phyloP scores from a whole-genome alignment of 768 basidiomycete species.

The Vishniacozyma victoriae region DNA sequence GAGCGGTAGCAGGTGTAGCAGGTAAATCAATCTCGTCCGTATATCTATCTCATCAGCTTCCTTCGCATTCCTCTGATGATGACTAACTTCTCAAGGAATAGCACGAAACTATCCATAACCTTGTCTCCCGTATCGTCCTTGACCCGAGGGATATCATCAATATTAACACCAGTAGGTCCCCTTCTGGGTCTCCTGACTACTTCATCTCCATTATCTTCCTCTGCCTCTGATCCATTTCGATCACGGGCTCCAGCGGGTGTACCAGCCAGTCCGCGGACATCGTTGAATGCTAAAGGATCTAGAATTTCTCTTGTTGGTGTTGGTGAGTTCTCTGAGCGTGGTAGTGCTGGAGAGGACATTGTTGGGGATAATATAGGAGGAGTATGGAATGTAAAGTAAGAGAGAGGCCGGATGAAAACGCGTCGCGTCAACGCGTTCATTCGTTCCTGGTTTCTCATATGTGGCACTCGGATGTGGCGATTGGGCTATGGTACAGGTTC shows the following conservation, averaged over 20 bases:
- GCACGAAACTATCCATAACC: conserved; percentile 83
- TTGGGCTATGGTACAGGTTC: no score
- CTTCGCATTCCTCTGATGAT: neutral
- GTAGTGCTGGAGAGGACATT: no score
- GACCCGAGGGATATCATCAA: conserved; percentile 70
- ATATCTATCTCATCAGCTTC: conserved; percentile 54
- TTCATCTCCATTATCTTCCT: conserved; percentile 16
- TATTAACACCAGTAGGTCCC: conserved; percentile 19
- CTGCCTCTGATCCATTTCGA: conserved; percentile 6
- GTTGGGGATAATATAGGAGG: no score
- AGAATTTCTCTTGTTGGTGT: no score
- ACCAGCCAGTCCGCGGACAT: conserved; percentile 30
- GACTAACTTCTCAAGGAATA: conserved; percentile 77
- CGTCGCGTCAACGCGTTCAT: no score
- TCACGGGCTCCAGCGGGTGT: conserved; percentile 6
- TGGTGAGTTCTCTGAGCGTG: no score
- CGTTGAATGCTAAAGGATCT: conserved; percentile 35
- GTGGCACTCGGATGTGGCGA: no score
- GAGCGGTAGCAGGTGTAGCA: conserved; percentile 74
- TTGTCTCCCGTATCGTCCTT: conserved; percentile 93
- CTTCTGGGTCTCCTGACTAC: conserved; percentile 5
- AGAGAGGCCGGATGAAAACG: no score
- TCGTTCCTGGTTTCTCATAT: no score
- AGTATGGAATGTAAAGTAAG: no score
- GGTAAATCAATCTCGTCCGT: conserved; percentile 73